Percentiles rank a stretch among this genome's conserved stretches.
Conservation (phyloP, 768 basidiomycete genomes). For the Pleurotus pulmonarius region DNA sequence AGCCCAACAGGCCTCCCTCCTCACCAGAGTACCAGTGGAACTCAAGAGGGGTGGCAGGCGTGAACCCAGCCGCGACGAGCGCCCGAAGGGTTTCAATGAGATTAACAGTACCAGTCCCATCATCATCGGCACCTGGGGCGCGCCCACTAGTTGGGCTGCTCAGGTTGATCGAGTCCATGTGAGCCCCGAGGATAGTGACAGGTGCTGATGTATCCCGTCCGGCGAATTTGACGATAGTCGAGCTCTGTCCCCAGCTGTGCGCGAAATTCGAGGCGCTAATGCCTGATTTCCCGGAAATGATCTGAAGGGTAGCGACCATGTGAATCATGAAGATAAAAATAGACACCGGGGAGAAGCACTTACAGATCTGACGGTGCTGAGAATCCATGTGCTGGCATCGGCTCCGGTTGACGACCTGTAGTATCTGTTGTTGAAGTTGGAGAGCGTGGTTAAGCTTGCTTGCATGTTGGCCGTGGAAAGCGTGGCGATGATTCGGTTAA, state of each 20-base stretch:
- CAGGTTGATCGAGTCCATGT: slow-evolving; percentile 25
- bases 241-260: slow-evolving; percentile 16
- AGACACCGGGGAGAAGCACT: slow-evolving; percentile 2
- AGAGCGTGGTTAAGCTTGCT: slow-evolving; percentile 28
- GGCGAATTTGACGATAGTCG: slow-evolving; percentile 19
- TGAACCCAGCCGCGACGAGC: slow-evolving; percentile 36
- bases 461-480: slow-evolving; percentile 31
- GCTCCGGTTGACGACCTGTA: slow-evolving; percentile 35
- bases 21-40: slow-evolving; percentile 50
- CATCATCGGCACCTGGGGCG: slow-evolving; percentile 36
- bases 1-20: slow-evolving; percentile 48
- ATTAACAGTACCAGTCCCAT: slow-evolving; percentile 39
- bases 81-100: slow-evolving; percentile 41
- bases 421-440: slow-evolving; percentile 40
- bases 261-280: slow-evolving; percentile 19
- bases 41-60: slow-evolving; percentile 37
- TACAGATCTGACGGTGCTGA: slow-evolving; percentile 26
- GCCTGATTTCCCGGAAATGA: slow-evolving; percentile 16
- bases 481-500: slow-evolving; percentile 22
- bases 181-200: slow-evolving; percentile 23
- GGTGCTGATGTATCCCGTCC: slow-evolving; percentile 12
- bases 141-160: slow-evolving; percentile 19
- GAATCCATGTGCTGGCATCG: slow-evolving; percentile 34
- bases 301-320: slow-evolving; percentile 10
- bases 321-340: background rate